Conservation (phyloP, 306 rosid genomes). For the Heteromeles arbutifolia region DNA sequence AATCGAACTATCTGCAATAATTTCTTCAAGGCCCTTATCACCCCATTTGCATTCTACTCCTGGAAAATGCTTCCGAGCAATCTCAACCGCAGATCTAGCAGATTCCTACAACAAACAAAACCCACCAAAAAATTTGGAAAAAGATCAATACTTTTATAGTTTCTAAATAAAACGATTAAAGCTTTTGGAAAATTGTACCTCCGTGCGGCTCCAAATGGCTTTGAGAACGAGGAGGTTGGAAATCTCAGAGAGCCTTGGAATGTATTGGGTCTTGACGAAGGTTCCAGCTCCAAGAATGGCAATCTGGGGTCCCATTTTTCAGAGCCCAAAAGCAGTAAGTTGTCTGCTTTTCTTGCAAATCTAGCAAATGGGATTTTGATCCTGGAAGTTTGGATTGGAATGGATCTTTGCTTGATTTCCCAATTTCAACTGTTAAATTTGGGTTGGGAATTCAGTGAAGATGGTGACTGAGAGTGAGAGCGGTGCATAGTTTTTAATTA, state of each 20-base stretch:
- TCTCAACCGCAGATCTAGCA: conserved; percentile 55
- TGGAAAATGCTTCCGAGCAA: conserved; percentile 48
- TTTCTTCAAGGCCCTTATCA: conserved; percentile 62
- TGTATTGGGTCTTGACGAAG: conserved; percentile 70
- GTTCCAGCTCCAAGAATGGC: conserved; percentile 90
- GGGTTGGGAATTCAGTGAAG: background rate
- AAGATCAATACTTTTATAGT: background rate
- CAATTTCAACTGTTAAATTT: background rate
- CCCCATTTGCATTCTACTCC: conserved; percentile 70
- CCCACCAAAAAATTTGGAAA: background rate
- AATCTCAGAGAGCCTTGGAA: conserved; percentile 84
- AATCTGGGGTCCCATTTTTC: conserved; percentile 35
- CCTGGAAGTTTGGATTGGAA: background rate
- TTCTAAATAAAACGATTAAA: background rate
- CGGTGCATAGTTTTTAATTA: background rate
- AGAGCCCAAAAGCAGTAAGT: background rate
- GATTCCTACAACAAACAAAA: conserved; percentile 43
- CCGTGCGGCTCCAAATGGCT: conserved; percentile 88
- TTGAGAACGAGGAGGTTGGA: conserved; percentile 52
- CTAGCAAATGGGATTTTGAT: conserved; percentile 7
- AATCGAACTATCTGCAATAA: conserved; percentile 51
- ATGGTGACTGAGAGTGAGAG: background rate
- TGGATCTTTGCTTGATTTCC: background rate
- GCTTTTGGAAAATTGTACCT: conserved; percentile 25
- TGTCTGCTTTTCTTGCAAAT: background rate